Evolutionary conservation across 441 rosid genomes (phyloP).

Genomic region (Sinapis alba): DNA sequence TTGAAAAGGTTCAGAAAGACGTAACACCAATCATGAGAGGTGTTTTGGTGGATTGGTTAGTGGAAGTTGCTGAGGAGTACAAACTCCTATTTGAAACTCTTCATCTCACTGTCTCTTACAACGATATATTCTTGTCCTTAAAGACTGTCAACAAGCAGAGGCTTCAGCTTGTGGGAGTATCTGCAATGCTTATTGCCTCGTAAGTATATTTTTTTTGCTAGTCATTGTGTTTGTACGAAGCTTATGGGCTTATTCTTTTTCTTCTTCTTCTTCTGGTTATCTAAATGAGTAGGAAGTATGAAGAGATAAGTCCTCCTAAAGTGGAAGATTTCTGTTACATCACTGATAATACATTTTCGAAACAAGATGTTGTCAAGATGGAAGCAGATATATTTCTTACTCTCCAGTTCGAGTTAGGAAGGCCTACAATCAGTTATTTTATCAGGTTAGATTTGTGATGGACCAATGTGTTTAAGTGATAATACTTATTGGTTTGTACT

Average conservation of each 20-base stretch:
- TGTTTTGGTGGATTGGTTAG: neutral
- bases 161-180: neutral
- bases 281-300: neutral
- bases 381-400: neutral
- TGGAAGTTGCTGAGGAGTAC: neutral
- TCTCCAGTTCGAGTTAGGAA: neutral
- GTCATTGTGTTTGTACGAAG: neutral
- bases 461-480: too few relatives aligned
- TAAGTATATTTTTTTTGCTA: neutral
- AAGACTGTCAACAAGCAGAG: neutral
- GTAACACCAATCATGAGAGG: neutral
- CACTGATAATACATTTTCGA: neutral
- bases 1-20: neutral
- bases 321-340: neutral
- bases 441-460: neutral
- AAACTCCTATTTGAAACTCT: neutral
- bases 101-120: neutral
- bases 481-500: neutral
- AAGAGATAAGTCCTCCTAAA: neutral
- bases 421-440: neutral
- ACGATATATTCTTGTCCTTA: neutral
- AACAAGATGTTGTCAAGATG: neutral
- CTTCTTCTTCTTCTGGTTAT: neutral
- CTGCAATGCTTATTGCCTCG: neutral
- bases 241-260: neutral